Conservation (phyloP, 441 rosid species). For the Euphorbia schlechtendalii region DNA sequence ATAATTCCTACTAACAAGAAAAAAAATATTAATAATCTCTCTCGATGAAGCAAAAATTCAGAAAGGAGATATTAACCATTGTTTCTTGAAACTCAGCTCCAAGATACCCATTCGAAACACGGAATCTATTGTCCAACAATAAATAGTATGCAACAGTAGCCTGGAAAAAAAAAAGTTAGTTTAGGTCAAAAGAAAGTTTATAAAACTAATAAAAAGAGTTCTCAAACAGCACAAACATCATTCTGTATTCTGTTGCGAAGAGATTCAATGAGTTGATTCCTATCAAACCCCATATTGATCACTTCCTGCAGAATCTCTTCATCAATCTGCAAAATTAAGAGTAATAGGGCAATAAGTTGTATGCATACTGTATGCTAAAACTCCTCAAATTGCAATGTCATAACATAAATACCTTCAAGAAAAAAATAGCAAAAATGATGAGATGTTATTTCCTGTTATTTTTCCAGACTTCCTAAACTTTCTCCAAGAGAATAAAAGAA, state of each 20-base stretch:
- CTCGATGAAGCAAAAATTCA: not conserved
- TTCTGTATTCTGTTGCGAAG: slow-evolving; percentile 76
- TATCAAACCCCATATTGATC: slow-evolving; percentile 73
- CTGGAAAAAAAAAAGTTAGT: slow-evolving; percentile 36
- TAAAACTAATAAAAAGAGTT: not conserved
- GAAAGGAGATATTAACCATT: slow-evolving; percentile 41
- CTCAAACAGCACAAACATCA: slow-evolving; percentile 46
- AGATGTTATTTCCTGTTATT: not conserved
- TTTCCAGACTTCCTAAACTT: not conserved
- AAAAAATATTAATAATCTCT: not conserved
- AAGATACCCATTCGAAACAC: slow-evolving; percentile 91
- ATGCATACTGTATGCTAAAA: not conserved
- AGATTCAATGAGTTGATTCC: slow-evolving; percentile 70
- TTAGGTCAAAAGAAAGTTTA: not conserved
- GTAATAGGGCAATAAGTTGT: not conserved
- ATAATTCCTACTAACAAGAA: not conserved
- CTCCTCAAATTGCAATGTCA: not conserved
- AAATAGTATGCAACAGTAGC: slow-evolving; percentile 93
- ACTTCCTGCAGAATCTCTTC: slow-evolving; percentile 95
- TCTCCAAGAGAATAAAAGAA: not conserved
- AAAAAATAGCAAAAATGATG: not conserved
- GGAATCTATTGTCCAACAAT: slow-evolving; percentile 82
- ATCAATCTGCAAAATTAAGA: slow-evolving; percentile 55
- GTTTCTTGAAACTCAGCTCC: slow-evolving; percentile 97
- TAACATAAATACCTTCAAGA: not conserved